A percentile compares a stretch with the other conserved stretches of the same genome.
Evolutionary conservation across 2,329 filamentous ascomycete species (phyloP).

Genomic region (Calonectria montana): DNA sequence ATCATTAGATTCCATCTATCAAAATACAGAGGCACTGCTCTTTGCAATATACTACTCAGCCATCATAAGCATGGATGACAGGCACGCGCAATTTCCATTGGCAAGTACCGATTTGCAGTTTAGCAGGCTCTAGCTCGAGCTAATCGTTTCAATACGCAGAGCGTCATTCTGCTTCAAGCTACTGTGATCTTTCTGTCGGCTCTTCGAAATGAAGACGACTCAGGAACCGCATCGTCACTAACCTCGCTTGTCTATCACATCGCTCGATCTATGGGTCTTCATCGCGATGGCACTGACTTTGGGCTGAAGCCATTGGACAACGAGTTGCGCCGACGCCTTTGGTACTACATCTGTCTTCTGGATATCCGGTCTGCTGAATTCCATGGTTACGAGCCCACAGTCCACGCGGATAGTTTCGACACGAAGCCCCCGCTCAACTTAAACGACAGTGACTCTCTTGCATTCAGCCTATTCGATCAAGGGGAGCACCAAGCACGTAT

Average conservation of each 20-base stretch:
- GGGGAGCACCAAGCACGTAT: too few species aligned
- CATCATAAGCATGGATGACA: background rate
- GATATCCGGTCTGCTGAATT: background rate
- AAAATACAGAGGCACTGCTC: background rate
- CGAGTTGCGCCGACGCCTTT: background rate
- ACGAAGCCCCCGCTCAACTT: background rate
- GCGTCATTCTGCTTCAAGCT: background rate
- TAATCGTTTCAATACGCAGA: background rate
- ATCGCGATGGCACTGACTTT: background rate
- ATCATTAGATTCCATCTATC: background rate
- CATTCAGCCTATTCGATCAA: too few species aligned
- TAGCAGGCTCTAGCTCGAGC: background rate
- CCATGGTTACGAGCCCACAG: background rate
- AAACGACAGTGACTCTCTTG: background rate
- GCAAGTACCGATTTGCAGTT: background rate
- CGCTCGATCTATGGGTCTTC: background rate
- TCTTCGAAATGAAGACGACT: background rate
- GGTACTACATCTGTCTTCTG: background rate
- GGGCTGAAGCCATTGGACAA: background rate
- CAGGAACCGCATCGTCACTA: background rate
- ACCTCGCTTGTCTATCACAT: background rate
- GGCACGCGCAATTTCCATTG: background rate
- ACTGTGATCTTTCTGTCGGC: background rate
- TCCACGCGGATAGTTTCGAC: background rate
- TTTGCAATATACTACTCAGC: constrained; percentile 1